Conservation (phyloP, 2,329 filamentous ascomycete genomes). For the Huntiella bhutanensis region DNA sequence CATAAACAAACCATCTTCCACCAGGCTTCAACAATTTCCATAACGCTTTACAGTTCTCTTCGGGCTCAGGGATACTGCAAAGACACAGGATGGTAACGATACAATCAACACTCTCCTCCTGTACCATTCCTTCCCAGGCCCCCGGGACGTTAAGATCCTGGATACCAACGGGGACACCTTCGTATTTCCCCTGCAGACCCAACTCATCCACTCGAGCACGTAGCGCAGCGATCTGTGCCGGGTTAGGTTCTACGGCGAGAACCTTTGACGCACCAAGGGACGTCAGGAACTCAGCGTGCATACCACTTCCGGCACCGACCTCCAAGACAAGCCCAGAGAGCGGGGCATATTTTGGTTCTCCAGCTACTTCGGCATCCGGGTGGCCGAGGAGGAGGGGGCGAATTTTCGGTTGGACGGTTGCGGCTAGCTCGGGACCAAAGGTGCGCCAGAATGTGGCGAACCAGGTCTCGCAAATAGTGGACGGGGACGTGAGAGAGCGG, state of each 20-base stretch:
- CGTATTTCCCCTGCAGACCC: conserved; percentile 37
- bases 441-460: conserved; percentile 43
- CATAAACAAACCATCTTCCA: conserved; percentile 43
- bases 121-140: conserved; percentile 27
- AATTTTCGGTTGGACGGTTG: conserved; percentile 24
- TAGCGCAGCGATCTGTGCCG: conserved; percentile 30
- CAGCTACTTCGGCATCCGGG: conserved; percentile 20
- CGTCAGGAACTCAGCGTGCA: conserved; percentile 38
- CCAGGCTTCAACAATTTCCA: conserved; percentile 41
- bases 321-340: conserved; percentile 37
- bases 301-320: conserved; percentile 40
- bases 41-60: conserved; percentile 33
- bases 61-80: conserved; percentile 43
- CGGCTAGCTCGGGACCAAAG: conserved; percentile 31
- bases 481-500: conserved; percentile 23
- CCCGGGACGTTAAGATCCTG: conserved; percentile 29
- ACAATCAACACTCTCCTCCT: conserved; percentile 34
- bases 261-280: conserved; percentile 21
- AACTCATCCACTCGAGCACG: conserved; percentile 27
- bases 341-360: conserved; percentile 19
- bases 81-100: conserved; percentile 43
- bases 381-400: conserved; percentile 35
- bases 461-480: conserved; percentile 29
- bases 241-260: conserved; percentile 47
- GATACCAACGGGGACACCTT: conserved; percentile 43